Conservation (phyloP, 2,329 filamentous ascomycete genomes). For the Stagonosporopsis tanaceti region DNA sequence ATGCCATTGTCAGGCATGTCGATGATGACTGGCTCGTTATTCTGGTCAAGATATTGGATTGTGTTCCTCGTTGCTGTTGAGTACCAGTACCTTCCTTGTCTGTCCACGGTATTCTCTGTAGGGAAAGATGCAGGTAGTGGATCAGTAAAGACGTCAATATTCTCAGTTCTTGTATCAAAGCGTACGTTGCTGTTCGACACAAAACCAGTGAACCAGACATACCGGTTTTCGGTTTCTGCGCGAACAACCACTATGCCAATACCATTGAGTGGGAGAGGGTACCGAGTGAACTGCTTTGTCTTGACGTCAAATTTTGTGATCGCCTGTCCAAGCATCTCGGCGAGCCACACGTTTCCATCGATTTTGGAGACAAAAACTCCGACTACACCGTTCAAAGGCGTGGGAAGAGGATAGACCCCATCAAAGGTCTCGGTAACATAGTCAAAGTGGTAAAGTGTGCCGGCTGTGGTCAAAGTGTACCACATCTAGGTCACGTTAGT, state of each 20-base stretch:
- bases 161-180: conserved; percentile 21
- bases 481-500: conserved; percentile 12
- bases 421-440: conserved; percentile 21
- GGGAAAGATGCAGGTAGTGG: conserved; percentile 14
- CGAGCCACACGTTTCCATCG: conserved; percentile 20
- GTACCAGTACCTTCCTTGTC: conserved; percentile 20
- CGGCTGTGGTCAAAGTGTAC: conserved; percentile 22
- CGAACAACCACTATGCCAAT: conserved; percentile 17
- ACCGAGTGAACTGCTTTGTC: conserved; percentile 19
- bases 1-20: conserved; percentile 23
- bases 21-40: conserved; percentile 20
- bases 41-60: conserved; percentile 21
- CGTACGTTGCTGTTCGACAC: conserved; percentile 21
- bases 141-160: conserved; percentile 22
- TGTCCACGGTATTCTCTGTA: conserved; percentile 21
- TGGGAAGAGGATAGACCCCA: conserved; percentile 21
- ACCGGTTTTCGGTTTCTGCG: conserved; percentile 18
- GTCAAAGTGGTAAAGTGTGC: conserved; percentile 21
- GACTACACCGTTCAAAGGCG: conserved; percentile 18
- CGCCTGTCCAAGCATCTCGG: conserved; percentile 20
- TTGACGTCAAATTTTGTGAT: conserved; percentile 21
- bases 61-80: conserved; percentile 22
- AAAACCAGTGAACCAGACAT: conserved; percentile 25
- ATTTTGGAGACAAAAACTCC: conserved; percentile 19
- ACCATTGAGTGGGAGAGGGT: conserved; percentile 16